phyloP scores from a whole-genome alignment of 768 basidiomycete species.

The Xerocomellus dryophilus region DNA sequence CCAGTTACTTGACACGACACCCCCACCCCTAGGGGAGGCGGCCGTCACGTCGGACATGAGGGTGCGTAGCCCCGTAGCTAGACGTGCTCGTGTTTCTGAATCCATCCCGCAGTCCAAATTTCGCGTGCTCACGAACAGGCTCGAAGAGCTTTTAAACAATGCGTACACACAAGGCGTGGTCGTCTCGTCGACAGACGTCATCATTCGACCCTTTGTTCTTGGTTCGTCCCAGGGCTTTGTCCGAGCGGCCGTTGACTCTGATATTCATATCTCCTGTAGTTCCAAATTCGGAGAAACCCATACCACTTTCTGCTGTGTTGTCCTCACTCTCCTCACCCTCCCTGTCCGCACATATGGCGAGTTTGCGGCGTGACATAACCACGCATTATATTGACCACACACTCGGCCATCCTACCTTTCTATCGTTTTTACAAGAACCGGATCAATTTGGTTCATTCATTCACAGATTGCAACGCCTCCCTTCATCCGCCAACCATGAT shows the following conservation, averaged over 20 bases:
- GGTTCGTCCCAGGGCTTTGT: conserved; percentile 39
- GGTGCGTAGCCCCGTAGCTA: conserved; percentile 40
- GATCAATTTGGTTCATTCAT: conserved; percentile 34
- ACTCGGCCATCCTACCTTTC: conserved; percentile 49
- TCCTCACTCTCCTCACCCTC: conserved; percentile 55
- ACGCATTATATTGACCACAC: conserved; percentile 57
- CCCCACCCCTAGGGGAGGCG: conserved; percentile 49
- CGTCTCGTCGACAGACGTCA: conserved; percentile 47
- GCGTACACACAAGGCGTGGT: conserved; percentile 60
- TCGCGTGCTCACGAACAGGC: conserved; percentile 51
- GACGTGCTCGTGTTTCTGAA: neutral
- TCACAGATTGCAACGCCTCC: conserved; percentile 47
- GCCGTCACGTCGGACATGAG: conserved; percentile 54
- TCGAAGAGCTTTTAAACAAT: conserved; percentile 70
- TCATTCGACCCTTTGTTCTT: conserved; percentile 50
- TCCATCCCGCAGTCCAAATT: conserved; percentile 46
- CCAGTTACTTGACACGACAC: conserved; percentile 43
- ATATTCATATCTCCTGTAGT: conserved; percentile 38
- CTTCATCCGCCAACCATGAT: conserved; percentile 40
- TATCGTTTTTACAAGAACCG: conserved; percentile 38
- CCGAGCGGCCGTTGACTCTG: neutral
- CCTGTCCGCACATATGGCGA: conserved; percentile 53
- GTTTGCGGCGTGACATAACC: conserved; percentile 63
- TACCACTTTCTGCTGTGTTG: conserved; percentile 55
- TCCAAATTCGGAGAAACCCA: conserved; percentile 47